Conservation (phyloP, 1,284 basidiomycete genomes). For the Papiliotrema laurentii region DNA sequence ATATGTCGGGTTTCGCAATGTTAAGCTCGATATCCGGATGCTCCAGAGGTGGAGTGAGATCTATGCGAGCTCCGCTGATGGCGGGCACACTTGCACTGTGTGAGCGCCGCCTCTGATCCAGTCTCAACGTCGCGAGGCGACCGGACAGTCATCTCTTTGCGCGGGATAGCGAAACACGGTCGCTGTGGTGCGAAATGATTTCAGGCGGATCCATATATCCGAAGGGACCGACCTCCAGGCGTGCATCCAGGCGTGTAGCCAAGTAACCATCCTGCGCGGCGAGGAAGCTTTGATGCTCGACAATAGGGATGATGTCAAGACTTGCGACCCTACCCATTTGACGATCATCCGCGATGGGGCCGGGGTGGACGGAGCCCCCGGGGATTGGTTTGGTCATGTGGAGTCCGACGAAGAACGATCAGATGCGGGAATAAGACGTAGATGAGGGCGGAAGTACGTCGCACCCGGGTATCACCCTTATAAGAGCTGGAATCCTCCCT, state of each 20-base stretch:
- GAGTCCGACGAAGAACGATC: conserved; percentile 10
- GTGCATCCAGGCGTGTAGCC: conserved; percentile 8
- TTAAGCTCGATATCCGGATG: too few relatives aligned
- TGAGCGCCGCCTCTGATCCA: too few relatives aligned
- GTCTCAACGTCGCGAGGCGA: too few relatives aligned
- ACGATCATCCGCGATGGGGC: conserved; percentile 8
- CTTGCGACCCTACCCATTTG: conserved; percentile 9
- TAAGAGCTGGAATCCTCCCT: conserved; percentile 7
- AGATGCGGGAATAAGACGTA: conserved; percentile 7
- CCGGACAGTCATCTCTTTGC: too few relatives aligned
- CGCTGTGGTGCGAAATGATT: too few relatives aligned
- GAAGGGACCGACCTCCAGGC: conserved; percentile 9
- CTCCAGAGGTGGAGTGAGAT: too few relatives aligned
- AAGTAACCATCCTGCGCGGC: conserved; percentile 5
- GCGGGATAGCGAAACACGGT: too few relatives aligned
- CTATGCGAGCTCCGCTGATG: too few relatives aligned
- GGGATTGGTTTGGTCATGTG: conserved; percentile 4
- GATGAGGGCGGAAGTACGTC: conserved; percentile 1
- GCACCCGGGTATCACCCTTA: conserved; percentile 1
- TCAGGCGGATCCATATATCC: conserved; percentile 10
- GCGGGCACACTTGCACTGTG: too few relatives aligned
- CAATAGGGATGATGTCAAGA: conserved; percentile 8
- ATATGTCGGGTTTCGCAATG: too few relatives aligned
- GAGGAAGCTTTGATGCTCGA: conserved; percentile 9
- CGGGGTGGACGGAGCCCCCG: conserved; percentile 4